Conservation (phyloP, 192 early-diverging fungal genomes). For the Neocallimastix lanati region DNA sequence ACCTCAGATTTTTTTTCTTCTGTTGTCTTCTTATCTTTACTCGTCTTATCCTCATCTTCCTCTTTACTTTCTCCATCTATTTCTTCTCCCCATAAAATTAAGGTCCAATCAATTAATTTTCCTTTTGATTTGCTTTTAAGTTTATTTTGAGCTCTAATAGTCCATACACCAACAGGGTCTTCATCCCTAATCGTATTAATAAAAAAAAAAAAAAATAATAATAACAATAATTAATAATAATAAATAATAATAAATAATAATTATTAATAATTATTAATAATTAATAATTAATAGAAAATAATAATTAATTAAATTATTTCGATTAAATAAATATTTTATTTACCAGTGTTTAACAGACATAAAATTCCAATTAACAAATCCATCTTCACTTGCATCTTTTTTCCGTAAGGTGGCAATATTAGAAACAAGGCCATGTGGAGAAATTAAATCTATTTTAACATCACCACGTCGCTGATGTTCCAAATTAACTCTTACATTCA, state of each 20-base stretch:
- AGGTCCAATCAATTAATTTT: not conserved
- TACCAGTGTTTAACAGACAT: slow-evolving; percentile 95
- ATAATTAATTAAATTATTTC: no score
- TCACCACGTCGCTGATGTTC: slow-evolving; percentile 68
- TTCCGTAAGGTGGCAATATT: slow-evolving; percentile 43
- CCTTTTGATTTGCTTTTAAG: not conserved
- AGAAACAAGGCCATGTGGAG: slow-evolving; percentile 46
- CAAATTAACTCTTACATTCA: slow-evolving; percentile 72
- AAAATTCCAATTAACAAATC: slow-evolving; percentile 77
- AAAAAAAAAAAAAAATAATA: no score
- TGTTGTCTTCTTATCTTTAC: no score
- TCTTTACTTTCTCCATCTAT: not conserved
- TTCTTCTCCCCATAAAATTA: not conserved
- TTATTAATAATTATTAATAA: no score
- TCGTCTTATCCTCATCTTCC: not conserved
- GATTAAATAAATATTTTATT: no score
- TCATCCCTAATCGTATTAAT: slow-evolving; percentile 70
- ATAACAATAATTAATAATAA: no score
- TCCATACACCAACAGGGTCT: slow-evolving; percentile 67
- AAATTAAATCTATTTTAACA: slow-evolving; percentile 64
- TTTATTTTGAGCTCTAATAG: slow-evolving; percentile 8
- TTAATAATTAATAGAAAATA: no score
- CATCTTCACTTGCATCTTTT: slow-evolving; percentile 41
- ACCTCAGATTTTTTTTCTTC: no score
- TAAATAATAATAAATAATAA: no score